These are phyloP conservation scores for Russula ochroleuca DNA, from an alignment of 768 basidiomycete species.

Conservation along the genomic window DNA sequence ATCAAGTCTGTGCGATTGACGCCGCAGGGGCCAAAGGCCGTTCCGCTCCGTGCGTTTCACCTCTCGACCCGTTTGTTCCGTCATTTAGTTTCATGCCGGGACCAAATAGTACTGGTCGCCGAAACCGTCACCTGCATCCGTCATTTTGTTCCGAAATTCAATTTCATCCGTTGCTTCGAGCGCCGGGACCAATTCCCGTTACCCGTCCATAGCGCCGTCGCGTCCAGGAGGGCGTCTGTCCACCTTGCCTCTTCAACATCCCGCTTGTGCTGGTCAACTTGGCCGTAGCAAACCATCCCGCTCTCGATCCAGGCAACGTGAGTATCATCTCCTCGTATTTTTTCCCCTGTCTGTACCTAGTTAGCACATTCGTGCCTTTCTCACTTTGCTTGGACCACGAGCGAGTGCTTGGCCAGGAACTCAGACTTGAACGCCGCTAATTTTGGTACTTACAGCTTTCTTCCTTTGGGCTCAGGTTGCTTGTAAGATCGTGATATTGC, in stretches of 20 bases:
- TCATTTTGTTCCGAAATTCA: conserved; percentile 24
- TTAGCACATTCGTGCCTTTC: not conserved
- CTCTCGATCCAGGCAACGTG: conserved; percentile 11
- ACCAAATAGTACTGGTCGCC: conserved; percentile 28
- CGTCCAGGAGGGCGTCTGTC: conserved; percentile 14
- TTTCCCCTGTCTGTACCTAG: not conserved
- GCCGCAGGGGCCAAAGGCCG: conserved; percentile 16
- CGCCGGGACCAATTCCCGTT: conserved; percentile 23
- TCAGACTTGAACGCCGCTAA: conserved; percentile 6
- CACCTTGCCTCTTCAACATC: conserved; percentile 15
- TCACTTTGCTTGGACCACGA: not conserved
- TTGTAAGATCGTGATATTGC: conserved; percentile 8
- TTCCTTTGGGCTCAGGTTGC: not conserved
- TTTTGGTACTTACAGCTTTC: not conserved
- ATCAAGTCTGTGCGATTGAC: not conserved
- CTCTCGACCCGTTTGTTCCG: conserved; percentile 6
- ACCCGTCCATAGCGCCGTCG: conserved; percentile 5
- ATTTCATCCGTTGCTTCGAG: conserved; percentile 20
- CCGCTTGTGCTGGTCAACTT: conserved; percentile 13
- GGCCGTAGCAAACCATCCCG: not conserved
- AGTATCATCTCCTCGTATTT: conserved; percentile 10
- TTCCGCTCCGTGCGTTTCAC: conserved; percentile 25
- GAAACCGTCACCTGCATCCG: conserved; percentile 23
- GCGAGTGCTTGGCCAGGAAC: not conserved
- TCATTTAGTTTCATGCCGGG: conserved; percentile 18